A percentile compares a stretch with the other conserved stretches of the same genome.
Evolutionary conservation across 1,139 yeast genomes (phyloP).

Genomic region (Debaryomycetaceae sp.): DNA sequence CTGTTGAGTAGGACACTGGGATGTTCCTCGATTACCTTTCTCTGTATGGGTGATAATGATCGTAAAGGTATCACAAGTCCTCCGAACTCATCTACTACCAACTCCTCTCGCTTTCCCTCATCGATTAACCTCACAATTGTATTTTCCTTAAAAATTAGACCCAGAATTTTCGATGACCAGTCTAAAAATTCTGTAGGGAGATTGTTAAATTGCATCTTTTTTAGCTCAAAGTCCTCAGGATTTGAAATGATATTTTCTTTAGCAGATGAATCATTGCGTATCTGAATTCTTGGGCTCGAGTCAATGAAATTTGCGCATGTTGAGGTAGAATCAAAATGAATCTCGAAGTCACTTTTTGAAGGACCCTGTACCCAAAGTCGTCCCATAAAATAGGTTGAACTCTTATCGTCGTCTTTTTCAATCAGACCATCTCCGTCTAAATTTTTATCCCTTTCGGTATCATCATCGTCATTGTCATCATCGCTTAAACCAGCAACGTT

Average conservation of each 20-base stretch:
- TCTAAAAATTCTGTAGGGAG: slow-evolving; percentile 17
- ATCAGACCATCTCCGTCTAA: slow-evolving; percentile 33
- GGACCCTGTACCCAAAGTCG: slow-evolving; percentile 96
- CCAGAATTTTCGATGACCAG: slow-evolving; percentile 15
- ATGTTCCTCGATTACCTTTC: slow-evolving; percentile 68
- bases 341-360: slow-evolving; percentile 52
- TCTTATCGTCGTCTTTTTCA: slow-evolving; percentile 46
- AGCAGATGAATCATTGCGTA: background rate
- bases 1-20: slow-evolving; percentile 52
- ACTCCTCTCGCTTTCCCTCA: slow-evolving; percentile 8
- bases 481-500: slow-evolving; percentile 39
- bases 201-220: slow-evolving; percentile 13
- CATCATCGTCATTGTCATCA: slow-evolving; percentile 38
- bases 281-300: background rate
- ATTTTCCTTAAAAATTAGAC: slow-evolving; percentile 9
- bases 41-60: slow-evolving; percentile 45
- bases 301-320: background rate
- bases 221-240: background rate
- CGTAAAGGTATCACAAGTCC: slow-evolving; percentile 24
- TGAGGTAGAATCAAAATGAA: slow-evolving; percentile 13
- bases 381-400: slow-evolving; percentile 63
- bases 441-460: slow-evolving; percentile 26
- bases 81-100: slow-evolving; percentile 44
- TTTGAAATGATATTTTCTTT: background rate
- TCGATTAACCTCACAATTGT: slow-evolving; percentile 15